Base-by-base conservation (phyloP, 495 filamentous ascomycete species). In the Articulospora tetracladia region DNA sequence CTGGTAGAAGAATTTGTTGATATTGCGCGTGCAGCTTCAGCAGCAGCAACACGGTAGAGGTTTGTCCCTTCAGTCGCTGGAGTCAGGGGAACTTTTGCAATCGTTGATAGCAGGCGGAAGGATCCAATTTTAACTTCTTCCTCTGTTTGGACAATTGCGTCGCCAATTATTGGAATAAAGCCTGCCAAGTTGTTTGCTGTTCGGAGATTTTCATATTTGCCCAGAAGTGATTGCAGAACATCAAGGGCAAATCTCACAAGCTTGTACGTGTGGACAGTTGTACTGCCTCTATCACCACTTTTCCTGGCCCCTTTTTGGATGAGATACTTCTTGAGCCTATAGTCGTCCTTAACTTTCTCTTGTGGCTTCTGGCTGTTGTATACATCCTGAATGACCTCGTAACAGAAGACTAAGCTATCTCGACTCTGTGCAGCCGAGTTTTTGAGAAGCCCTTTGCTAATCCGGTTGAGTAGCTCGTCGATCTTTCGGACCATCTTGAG, bases 111-210 rank as follows among this genome's bases (percentile, higher is more conserved):
- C 11, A 96, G 76, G 50, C 91, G 85, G 49, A 97, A 81, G 19
- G 91, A 85, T 17, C 94, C 86, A 24, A 91, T 81, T 72, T 91
- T 92, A 54, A 98, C 86, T 68, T 98, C 94, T 66, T 98, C 94
- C 53, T 96, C 89, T 1, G 80, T 79, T 55, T 86, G 84, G 44
- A 96, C 78, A 10, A 97, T 73, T 0, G 92, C 84, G 74, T 97
- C 93, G 24, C 93, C 92, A 36, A 97, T 79, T 55, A 97, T 86
- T 0, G 91, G 91, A 46, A 98, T 74, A 65, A 97, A 97, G 0
- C 91, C 92, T 50, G 84, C 74, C 20, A 98, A 69, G 66, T 97
- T 96, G 19, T 77, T 73, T 3, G 91, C 77, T 1, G 88, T 97
- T 61, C 89, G 85, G 17, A 98, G 79, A 55, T 80, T 79, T 44